Conservation (phyloP, 2,329 filamentous ascomycete species). For the Cercospora beticola region DNA sequence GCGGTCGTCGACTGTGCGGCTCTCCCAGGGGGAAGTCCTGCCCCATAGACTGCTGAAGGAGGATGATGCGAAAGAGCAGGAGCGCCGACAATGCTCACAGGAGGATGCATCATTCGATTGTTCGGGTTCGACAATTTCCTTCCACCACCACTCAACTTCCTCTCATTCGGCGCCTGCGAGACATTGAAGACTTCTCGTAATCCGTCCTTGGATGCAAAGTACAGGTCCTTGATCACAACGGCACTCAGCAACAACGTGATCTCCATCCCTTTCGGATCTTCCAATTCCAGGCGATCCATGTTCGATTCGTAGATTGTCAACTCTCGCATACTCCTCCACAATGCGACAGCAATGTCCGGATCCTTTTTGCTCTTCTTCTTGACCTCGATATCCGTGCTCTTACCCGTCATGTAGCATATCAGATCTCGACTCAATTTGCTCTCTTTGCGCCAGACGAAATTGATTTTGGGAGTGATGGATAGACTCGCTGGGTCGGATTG, state of each 20-base stretch:
- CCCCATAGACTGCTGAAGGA: constrained; percentile 13
- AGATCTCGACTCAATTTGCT: constrained; percentile 82
- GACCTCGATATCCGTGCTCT: constrained; percentile 66
- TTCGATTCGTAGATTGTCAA: constrained; percentile 94
- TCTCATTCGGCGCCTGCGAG: constrained; percentile 44
- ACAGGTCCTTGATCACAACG: constrained; percentile 62
- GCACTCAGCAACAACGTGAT: constrained; percentile 68
- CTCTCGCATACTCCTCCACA: constrained; percentile 74
- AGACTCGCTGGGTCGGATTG: constrained; percentile 59
- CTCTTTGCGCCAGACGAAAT: constrained; percentile 88
- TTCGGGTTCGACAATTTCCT: constrained; percentile 30
- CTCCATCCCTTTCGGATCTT: constrained; percentile 91
- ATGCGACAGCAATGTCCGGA: constrained; percentile 90
- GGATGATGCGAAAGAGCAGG: constrained; percentile 25
- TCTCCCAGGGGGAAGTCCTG: neutral
- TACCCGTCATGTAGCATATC: constrained; percentile 82
- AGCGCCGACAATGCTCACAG: constrained; percentile 23
- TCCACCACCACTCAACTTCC: constrained; percentile 30
- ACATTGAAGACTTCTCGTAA: constrained; percentile 79
- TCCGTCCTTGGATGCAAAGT: constrained; percentile 52
- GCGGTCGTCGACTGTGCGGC: neutral
- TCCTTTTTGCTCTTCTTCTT: constrained; percentile 64
- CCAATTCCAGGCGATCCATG: constrained; percentile 82
- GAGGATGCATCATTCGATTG: constrained; percentile 20
- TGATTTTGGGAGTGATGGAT: constrained; percentile 64